These are phyloP conservation scores for Phalaenopsis aphrodite DNA, from an alignment of 106 monocot species.

Conservation along the genomic window DNA sequence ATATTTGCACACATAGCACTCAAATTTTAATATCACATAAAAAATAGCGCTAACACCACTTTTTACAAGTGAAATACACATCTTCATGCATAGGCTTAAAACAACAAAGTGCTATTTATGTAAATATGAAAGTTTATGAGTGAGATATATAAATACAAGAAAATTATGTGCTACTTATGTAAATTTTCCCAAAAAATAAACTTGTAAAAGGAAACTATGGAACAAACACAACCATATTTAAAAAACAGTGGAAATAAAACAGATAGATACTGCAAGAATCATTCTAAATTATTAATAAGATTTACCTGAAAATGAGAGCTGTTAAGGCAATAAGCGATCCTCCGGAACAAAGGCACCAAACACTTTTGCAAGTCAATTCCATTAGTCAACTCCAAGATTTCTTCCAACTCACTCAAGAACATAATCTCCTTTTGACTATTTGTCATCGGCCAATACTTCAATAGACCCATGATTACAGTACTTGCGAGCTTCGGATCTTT, in stretches of 20 bases:
- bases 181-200: background rate
- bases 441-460: slow-evolving; percentile 57
- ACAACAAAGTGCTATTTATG: too few relatives aligned
- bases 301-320: slow-evolving; percentile 56
- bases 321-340: slow-evolving; percentile 39
- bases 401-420: slow-evolving; percentile 52
- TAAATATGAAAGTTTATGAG: too few relatives aligned
- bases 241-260: background rate
- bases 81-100: too few relatives aligned
- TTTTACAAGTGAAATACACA: too few relatives aligned
- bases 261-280: background rate
- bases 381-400: slow-evolving; percentile 36
- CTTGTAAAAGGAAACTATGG: background rate
- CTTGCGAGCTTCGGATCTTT: slow-evolving; percentile 45
- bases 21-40: too few relatives aligned
- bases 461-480: slow-evolving; percentile 38
- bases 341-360: slow-evolving; percentile 41
- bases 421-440: slow-evolving; percentile 57
- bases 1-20: too few relatives aligned
- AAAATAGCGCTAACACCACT: too few relatives aligned
- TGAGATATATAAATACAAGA: too few relatives aligned
- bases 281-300: background rate
- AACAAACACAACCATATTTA: background rate
- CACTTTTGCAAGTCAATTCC: slow-evolving; percentile 43
- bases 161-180: too few relatives aligned